Base-by-base conservation (phyloP, 1,284 basidiomycete genomes). In the Bondarzewia mesenterica region DNA sequence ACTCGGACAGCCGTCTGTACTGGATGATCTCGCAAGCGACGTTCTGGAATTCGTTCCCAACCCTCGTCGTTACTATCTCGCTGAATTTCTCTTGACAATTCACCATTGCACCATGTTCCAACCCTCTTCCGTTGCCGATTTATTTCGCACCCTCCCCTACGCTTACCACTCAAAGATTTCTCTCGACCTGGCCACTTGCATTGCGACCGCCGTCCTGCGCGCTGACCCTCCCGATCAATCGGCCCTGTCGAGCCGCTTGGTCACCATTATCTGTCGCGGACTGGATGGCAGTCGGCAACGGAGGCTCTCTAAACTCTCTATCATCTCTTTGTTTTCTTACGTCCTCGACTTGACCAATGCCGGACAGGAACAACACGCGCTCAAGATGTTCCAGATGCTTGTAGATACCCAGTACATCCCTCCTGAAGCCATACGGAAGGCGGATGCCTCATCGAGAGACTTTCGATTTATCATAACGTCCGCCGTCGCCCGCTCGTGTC, bases 21-120 rank as follows among this genome's bases (percentile, higher is more conserved):
- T 54, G 54, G 51, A 53, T 53, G 49, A 48, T 56, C 49, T 53
- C 32, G 35, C 49, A 53, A 51, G 50, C 46, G 47, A 53, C 54
- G 46, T 55, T 43, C 35, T 53, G 54, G 54, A 36, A 37, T 21
- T 12, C 15, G 47, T 37, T 3, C 29, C 47, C n/a, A 20, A 44
- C 3, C 46, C 44, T 10, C 35, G 14, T 15, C 54, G 46, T 25
- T 18, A 20, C 32, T 22, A 50, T 21, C 37, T 48, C 35, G 46
- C 44, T 25, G 36, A 15, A 23, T 15, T 32, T 16, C 26, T 54
- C 23, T 27, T 54, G 18, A 46, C 46, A 32, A 20, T 41, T 26
- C n/a, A 21, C 22, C 32, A 48, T 35, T 42, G 16, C 40, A 20
- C 53, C 52, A 37, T 7, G 38, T 42, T 26, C 45, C 47, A 44